Evolutionary conservation across 1,284 basidiomycete species (phyloP), one percentile per base, ranked within the genome.

Genomic region (Sparassis latifolia): DNA sequence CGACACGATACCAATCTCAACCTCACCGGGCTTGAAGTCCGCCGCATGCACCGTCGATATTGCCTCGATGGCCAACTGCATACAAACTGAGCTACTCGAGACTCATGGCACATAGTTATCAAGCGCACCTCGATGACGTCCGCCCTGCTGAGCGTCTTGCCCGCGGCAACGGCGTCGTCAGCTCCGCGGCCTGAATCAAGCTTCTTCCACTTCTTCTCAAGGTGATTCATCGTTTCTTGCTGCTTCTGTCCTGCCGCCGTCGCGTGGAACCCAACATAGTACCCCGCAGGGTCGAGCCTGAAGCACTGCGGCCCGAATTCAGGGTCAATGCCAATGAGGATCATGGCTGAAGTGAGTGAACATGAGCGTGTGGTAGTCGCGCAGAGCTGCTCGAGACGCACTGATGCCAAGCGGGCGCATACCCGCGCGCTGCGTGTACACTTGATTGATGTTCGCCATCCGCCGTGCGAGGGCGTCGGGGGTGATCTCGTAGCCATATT

Each of bases 191-290:
- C 82, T 41, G 78, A 79, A 62, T 92, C 86, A 39, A 94, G 75
- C 64, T 94, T 94, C 75, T 99, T 99, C 91, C 94, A 99, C 69
- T 93, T 92, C 77, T 99, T 99, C 75, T 99, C 97, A 50, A 99
- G 77, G 64, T 92, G 90, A 70, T 98, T 99, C 84, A 95, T 97
- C 3, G 94, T 94, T 66, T 99, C 97, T 61, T 97, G 95, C 65
- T 99, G 96, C 66, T 99, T 99, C 69, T 96, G 92, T 1, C 97
- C 97, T 1, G 93, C 86, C 0, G 95, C 85, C 2, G 96, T 97
- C 27, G 96, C 97, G 60, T 97, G 93, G 77, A 96, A 99, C 1
- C 97, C 97, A 42, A 97, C 92, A 67, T 94, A 99, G 75, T 97
- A 98, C 2, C 97, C 97, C 1, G 97, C 97, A 4, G 97, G 97